phyloP scores from a whole-genome alignment of 129 eudicot species.

The Flaveria trinervia region DNA sequence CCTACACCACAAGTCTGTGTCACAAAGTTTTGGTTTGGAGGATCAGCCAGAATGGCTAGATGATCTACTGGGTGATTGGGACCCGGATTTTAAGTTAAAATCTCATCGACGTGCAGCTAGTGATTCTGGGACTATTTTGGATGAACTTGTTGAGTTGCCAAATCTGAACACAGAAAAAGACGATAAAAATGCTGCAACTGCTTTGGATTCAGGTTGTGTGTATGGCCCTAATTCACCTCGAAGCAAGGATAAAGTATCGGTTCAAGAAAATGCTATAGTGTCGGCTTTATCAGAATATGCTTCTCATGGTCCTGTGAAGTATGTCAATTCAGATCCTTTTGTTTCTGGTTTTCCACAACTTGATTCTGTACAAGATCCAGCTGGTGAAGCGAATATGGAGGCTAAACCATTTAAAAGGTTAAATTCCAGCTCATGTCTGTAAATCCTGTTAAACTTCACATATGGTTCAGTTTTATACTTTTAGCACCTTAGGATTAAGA shows the following conservation, averaged over 20 bases:
- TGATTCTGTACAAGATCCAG: constrained; percentile 36
- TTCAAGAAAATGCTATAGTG: constrained; percentile 51
- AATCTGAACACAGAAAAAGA: constrained; percentile 35
- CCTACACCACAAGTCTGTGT: constrained; percentile 47
- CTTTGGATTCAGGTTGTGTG: constrained; percentile 48
- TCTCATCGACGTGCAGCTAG: constrained; percentile 58
- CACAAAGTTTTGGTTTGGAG: constrained; percentile 52
- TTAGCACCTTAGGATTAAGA: constrained; percentile 14
- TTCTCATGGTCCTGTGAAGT: constrained; percentile 46
- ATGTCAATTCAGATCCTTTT: constrained; percentile 38
- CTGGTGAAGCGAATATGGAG: constrained; percentile 43
- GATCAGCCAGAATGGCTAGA: constrained; percentile 75
- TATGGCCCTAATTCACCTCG: constrained; percentile 91
- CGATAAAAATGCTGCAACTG: constrained; percentile 27
- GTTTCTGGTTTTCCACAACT: constrained; percentile 36
- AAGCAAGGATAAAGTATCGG: constrained; percentile 41
- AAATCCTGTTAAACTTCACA: neutral
- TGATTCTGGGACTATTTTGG: constrained; percentile 49
- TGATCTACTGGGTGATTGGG: constrained; percentile 65
- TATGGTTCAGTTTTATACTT: neutral
- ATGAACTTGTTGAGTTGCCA: constrained; percentile 37
- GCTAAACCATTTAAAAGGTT: constrained; percentile 53
- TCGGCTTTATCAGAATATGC: constrained; percentile 68
- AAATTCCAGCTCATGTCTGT: constrained; percentile 29
- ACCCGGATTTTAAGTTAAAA: constrained; percentile 30